A percentile compares a stretch with the other conserved stretches of the same genome.
Evolutionary conservation across 306 rosid genomes (phyloP).

Genomic region (Rosa rugosa): DNA sequence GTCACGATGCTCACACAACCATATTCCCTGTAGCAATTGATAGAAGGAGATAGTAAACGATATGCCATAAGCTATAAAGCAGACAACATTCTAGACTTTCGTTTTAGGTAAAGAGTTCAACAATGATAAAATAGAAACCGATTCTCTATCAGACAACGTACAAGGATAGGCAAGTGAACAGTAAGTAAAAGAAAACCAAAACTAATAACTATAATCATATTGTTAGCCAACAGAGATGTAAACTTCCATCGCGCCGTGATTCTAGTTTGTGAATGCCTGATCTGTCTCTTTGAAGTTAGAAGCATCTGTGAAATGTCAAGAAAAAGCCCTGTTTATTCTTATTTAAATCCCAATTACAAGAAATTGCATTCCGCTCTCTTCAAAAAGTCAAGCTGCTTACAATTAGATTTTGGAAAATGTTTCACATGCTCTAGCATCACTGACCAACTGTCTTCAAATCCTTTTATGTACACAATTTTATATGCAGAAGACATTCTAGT

Average conservation of each 20-base stretch:
- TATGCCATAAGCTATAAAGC: slow-evolving; percentile 4
- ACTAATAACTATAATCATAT: not conserved
- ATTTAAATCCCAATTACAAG: not conserved
- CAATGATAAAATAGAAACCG: not conserved
- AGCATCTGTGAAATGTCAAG: not conserved
- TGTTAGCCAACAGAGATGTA: not conserved
- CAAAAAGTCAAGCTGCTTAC: not conserved
- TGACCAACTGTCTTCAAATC: not conserved
- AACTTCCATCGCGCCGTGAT: not conserved
- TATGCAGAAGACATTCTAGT: not conserved
- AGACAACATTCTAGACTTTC: not conserved
- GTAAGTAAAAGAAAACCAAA: not conserved
- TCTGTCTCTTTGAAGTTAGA: not conserved
- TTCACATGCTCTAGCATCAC: not conserved
- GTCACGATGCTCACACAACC: slow-evolving; percentile 91
- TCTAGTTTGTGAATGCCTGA: not conserved
- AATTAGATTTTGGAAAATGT: not conserved
- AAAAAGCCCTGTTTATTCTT: not conserved
- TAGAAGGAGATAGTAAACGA: not conserved
- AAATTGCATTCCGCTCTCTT: not conserved
- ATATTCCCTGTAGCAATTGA: slow-evolving; percentile 66
- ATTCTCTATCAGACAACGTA: not conserved
- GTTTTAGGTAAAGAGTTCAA: not conserved
- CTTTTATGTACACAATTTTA: not conserved
- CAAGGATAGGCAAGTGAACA: not conserved